Base-by-base conservation (phyloP, 2,329 filamentous ascomycete species). In the Grosmannia penicillata region DNA sequence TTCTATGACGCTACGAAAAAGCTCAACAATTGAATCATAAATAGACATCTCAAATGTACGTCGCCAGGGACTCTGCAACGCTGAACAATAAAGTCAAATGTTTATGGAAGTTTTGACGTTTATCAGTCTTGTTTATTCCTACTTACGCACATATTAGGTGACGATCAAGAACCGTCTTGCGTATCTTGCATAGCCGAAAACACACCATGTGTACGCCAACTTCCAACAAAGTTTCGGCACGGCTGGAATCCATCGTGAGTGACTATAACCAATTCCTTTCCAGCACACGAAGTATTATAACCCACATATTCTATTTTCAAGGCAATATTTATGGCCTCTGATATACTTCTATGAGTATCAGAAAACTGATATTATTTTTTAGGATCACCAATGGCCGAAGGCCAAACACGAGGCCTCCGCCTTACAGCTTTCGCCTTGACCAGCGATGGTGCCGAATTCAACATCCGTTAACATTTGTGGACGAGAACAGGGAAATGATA, bases 231-330 rank as follows among this genome's bases (percentile, higher is more conserved):
- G 23, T 38, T 38, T 14, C 36, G 36, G 4, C 36, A 38, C 14
- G 36, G 36, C 2, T 33, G 28, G 36, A 38, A 38, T 27, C 36
- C 36, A 4, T 32, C 36, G 36, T 38, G 15, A 21, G 36, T 33
- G 7, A n/a, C n/a, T n/a, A n/a, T n/a, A n/a, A n/a, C n/a, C n/a
- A n/a, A n/a, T n/a, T n/a, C n/a, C n/a, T n/a, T n/a, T n/a, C n/a
- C n/a, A n/a, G n/a, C n/a, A n/a, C n/a, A n/a, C n/a, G n/a, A n/a
- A n/a, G n/a, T n/a, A n/a, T n/a, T n/a, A n/a, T n/a, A n/a, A n/a
- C n/a, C n/a, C n/a, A n/a, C n/a, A n/a, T n/a, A n/a, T n/a, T n/a
- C n/a, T n/a, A n/a, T n/a, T n/a, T n/a, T n/a, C n/a, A n/a, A n/a
- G n/a, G n/a, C n/a, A n/a, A n/a, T 36, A 4, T 4, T 17, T 25